Percentiles rank a stretch among this genome's conserved stretches.
phyloP scores from a whole-genome alignment of 306 rosid species.

The Malus asiatica region DNA sequence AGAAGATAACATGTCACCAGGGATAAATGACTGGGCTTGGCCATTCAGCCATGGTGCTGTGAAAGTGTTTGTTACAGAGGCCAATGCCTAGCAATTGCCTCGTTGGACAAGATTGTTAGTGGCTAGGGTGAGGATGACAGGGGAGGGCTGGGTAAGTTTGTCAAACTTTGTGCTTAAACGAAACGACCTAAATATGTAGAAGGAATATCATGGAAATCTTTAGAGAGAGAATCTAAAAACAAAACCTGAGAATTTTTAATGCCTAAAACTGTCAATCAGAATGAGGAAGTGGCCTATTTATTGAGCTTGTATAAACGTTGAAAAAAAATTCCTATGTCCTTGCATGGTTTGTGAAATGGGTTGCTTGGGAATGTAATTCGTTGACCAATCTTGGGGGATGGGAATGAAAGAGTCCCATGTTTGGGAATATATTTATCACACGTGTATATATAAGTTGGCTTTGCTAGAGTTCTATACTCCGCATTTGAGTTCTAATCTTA shows the following conservation, averaged over 20 bases:
- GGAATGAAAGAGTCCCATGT: neutral
- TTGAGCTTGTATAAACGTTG: neutral
- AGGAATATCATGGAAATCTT: neutral
- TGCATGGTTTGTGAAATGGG: neutral
- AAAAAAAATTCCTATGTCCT: too few species aligned
- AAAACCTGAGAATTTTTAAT: neutral
- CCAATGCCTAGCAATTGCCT: too few species aligned
- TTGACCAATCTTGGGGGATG: neutral
- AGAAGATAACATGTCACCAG: neutral
- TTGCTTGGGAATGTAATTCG: neutral
- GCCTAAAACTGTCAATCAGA: neutral
- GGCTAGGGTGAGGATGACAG: too few species aligned
- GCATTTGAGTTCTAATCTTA: neutral
- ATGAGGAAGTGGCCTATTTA: neutral
- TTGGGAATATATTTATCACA: neutral
- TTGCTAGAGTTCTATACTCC: neutral
- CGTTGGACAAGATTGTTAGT: too few species aligned
- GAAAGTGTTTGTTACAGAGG: too few species aligned
- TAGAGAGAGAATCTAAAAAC: neutral
- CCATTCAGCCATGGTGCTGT: too few species aligned
- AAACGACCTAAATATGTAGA: neutral
- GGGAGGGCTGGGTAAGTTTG: too few species aligned
- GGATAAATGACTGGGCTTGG: too few species aligned
- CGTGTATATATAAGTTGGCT: neutral
- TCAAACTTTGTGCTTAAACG: too few species aligned